phyloP scores from a whole-genome alignment of 176 grass and related monocot genomes.

The Tillandsia leiboldiana region DNA sequence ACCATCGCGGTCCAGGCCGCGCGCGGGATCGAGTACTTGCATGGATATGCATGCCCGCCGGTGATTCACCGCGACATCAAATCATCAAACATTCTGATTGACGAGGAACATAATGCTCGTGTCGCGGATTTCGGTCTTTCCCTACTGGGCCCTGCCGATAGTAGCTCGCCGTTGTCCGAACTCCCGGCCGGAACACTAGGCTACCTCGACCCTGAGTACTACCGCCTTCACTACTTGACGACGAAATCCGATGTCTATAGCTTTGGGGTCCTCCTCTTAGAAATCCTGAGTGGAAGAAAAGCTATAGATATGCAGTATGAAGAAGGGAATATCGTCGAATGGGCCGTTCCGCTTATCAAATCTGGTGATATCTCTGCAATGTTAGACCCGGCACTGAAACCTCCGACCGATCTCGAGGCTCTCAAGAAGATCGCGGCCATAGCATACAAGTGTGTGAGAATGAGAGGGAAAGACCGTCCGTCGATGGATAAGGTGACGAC shows the following conservation, averaged over 20 bases:
- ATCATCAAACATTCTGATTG: slow-evolving; percentile 95
- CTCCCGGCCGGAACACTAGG: slow-evolving; percentile 88
- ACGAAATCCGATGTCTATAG: slow-evolving; percentile 96
- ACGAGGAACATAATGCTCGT: slow-evolving; percentile 93
- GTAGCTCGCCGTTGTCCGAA: slow-evolving; percentile 70
- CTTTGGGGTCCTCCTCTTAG: slow-evolving; percentile 88
- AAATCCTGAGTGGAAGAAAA: slow-evolving; percentile 88
- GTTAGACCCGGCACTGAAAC: slow-evolving; percentile 61
- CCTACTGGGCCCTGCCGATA: slow-evolving; percentile 81
- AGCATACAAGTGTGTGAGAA: slow-evolving; percentile 91
- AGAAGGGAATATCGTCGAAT: slow-evolving; percentile 97
- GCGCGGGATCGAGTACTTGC: slow-evolving; percentile 88
- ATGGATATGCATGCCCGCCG: slow-evolving; percentile 94
- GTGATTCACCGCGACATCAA: slow-evolving; percentile 98
- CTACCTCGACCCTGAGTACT: slow-evolving; percentile 94
- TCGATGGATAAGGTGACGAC: slow-evolving; percentile 99
- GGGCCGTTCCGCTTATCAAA: slow-evolving; percentile 86
- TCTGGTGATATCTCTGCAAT: slow-evolving; percentile 66
- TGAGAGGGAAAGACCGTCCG: slow-evolving; percentile 81
- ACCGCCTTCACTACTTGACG: slow-evolving; percentile 93
- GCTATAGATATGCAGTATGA: slow-evolving; percentile 96
- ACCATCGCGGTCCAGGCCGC: slow-evolving; percentile 97
- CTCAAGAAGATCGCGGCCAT: slow-evolving; percentile 92
- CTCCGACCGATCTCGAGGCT: slow-evolving; percentile 66
- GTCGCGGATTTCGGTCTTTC: slow-evolving; percentile 92